Evolutionary conservation across 805 yeast genomes (phyloP).

Genomic region (Kodamaea hsintzibuensis): DNA sequence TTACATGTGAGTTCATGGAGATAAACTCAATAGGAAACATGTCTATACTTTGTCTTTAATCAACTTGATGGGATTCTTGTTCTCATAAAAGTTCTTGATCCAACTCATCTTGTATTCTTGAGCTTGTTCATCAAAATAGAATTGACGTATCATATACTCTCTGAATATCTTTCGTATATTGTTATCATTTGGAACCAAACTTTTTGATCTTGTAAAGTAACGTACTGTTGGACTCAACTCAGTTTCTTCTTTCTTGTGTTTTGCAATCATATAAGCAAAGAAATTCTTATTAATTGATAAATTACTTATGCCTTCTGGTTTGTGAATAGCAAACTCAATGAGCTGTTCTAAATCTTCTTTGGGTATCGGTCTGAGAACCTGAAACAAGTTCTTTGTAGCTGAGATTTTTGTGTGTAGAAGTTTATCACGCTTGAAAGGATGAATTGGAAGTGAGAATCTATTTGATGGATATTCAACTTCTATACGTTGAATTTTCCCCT

Average conservation of each 20-base stretch:
- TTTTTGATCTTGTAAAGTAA: slow-evolving; percentile 23
- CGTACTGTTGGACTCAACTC: slow-evolving; percentile 18
- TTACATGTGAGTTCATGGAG: no score
- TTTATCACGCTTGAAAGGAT: slow-evolving; percentile 27
- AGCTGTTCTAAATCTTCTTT: slow-evolving; percentile 19
- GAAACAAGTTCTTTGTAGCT: slow-evolving; percentile 21
- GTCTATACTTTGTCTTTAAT: neutral
- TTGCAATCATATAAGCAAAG: slow-evolving; percentile 28
- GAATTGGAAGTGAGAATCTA: slow-evolving; percentile 32
- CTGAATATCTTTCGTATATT: slow-evolving; percentile 29
- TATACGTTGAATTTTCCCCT: slow-evolving; percentile 27
- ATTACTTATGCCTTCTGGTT: slow-evolving; percentile 4
- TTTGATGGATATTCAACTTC: slow-evolving; percentile 35
- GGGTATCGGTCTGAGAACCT: slow-evolving; percentile 22
- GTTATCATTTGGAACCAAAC: slow-evolving; percentile 30
- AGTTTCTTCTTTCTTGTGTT: slow-evolving; percentile 17
- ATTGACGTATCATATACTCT: slow-evolving; percentile 32
- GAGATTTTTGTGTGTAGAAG: slow-evolving; percentile 26
- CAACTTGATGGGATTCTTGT: slow-evolving; percentile 6
- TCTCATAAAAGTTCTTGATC: slow-evolving; percentile 27
- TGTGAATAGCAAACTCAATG: slow-evolving; percentile 16
- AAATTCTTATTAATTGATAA: slow-evolving; percentile 14
- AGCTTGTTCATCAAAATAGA: slow-evolving; percentile 20
- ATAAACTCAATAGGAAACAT: no score
- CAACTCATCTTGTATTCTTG: slow-evolving; percentile 23